A percentile compares a stretch with the other conserved stretches of the same genome.
These are phyloP conservation scores for Penicillium macrosclerotiorum DNA, from an alignment of 495 filamentous ascomycete genomes.

Conservation along the genomic window DNA sequence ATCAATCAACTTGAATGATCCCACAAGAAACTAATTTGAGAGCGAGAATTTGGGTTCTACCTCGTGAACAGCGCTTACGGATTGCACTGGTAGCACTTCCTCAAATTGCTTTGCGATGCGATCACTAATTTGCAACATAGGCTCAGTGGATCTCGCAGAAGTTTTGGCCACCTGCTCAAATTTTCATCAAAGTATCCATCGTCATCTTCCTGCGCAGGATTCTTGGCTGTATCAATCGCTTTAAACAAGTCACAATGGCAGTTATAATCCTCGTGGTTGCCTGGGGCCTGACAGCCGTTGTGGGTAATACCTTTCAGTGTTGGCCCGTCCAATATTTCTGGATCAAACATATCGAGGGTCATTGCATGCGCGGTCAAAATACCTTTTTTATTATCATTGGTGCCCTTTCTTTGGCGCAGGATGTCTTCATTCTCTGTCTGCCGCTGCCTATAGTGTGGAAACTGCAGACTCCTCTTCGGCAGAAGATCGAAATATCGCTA, in stretches of 20 bases:
- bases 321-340: conserved; percentile 31
- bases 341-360: conserved; percentile 23
- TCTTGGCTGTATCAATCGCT: conserved; percentile 15
- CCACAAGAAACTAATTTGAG: neutral
- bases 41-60: conserved; percentile 1
- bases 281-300: conserved; percentile 23
- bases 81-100: conserved; percentile 13
- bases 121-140: conserved; percentile 3
- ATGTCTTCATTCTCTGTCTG: conserved; percentile 28
- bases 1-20: neutral
- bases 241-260: conserved; percentile 6
- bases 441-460: conserved; percentile 36
- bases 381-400: conserved; percentile 21
- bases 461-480: conserved; percentile 21
- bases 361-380: conserved; percentile 24
- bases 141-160: conserved; percentile 26
- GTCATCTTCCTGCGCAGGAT: conserved; percentile 30
- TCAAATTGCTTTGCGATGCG: neutral
- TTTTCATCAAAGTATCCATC: conserved; percentile 38
- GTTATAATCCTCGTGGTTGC: conserved; percentile 22
- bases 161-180: conserved; percentile 24
- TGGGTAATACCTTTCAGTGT: conserved; percentile 32
- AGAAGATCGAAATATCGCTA: conserved; percentile 30
- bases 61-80: neutral
- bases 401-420: conserved; percentile 18